These are phyloP conservation scores for Colletotrichum sp. DNA, from an alignment of 2,329 filamentous ascomycete species.

Conservation along the genomic window DNA sequence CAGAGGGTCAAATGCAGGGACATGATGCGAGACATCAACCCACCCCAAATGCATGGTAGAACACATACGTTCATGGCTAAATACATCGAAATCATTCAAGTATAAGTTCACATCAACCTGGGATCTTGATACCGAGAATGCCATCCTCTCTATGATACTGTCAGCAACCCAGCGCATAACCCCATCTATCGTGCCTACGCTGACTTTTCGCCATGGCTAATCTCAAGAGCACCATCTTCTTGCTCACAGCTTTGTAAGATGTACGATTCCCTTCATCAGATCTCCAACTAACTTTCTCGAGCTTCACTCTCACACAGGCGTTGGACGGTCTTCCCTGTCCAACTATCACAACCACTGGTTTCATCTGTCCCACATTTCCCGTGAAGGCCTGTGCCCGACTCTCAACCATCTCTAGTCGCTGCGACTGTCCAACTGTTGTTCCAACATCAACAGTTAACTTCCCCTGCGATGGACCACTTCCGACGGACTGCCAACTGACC, in stretches of 20 bases:
- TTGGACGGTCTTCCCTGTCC: conserved; percentile 17
- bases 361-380: conserved; percentile 5
- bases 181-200: not conserved
- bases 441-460: conserved; percentile 24
- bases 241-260: not conserved
- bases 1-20: not conserved
- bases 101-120: not conserved
- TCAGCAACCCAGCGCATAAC: not conserved
- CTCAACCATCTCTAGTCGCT: conserved; percentile 22
- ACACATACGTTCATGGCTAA: not conserved
- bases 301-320: not conserved
- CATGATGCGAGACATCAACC: not conserved
- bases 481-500: conserved; percentile 12
- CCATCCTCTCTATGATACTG: not conserved
- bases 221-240: not conserved
- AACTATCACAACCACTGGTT: conserved; percentile 25
- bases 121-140: not conserved
- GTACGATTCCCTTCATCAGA: not conserved
- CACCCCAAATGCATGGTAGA: not conserved
- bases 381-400: conserved; percentile 23
- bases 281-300: not conserved
- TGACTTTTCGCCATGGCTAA: not conserved
- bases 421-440: conserved; percentile 26
- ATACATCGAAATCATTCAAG: not conserved
- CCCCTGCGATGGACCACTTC: conserved; percentile 22